phyloP scores from a whole-genome alignment of 768 basidiomycete genomes.

The Stropharia rugosoannulata region DNA sequence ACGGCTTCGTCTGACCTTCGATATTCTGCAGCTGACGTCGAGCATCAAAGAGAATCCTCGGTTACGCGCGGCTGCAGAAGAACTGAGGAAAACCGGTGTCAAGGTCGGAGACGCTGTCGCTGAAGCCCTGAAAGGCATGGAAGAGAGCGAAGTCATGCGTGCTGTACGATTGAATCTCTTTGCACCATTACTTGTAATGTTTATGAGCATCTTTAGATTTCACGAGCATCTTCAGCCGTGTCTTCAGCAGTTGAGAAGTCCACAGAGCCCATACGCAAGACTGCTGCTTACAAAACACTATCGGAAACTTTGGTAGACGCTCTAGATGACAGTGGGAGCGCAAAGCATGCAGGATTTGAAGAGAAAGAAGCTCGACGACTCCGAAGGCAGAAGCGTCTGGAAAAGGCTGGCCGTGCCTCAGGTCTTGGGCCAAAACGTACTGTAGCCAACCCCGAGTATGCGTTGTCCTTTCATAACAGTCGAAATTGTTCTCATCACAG shows the following conservation, averaged over 20 bases:
- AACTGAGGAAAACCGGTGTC: conserved; percentile 84
- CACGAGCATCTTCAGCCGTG: conserved; percentile 81
- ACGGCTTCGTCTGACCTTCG: background rate
- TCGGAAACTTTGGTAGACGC: conserved; percentile 90
- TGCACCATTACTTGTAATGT: background rate
- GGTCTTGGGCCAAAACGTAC: conserved; percentile 58
- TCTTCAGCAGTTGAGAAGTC: conserved; percentile 84
- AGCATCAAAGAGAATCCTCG: conserved; percentile 96
- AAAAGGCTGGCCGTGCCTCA: conserved; percentile 75
- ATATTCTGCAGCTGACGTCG: conserved; percentile 65
- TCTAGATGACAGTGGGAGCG: conserved; percentile 89
- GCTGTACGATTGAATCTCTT: conserved; percentile 49
- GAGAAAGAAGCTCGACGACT: conserved; percentile 88
- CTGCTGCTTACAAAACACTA: conserved; percentile 89
- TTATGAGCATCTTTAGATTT: conserved; percentile 53
- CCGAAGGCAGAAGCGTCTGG: conserved; percentile 76
- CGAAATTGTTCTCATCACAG: conserved; percentile 2
- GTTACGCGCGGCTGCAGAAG: conserved; percentile 89
- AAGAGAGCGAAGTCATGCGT: conserved; percentile 91
- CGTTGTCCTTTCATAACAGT: background rate
- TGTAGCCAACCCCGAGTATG: conserved; percentile 76
- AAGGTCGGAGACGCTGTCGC: conserved; percentile 93
- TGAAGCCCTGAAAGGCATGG: conserved; percentile 90
- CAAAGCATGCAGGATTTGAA: conserved; percentile 94
- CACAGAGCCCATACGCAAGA: conserved; percentile 97